phyloP scores from a whole-genome alignment of 495 filamentous ascomycete genomes.

The Sporormia fimetaria region DNA sequence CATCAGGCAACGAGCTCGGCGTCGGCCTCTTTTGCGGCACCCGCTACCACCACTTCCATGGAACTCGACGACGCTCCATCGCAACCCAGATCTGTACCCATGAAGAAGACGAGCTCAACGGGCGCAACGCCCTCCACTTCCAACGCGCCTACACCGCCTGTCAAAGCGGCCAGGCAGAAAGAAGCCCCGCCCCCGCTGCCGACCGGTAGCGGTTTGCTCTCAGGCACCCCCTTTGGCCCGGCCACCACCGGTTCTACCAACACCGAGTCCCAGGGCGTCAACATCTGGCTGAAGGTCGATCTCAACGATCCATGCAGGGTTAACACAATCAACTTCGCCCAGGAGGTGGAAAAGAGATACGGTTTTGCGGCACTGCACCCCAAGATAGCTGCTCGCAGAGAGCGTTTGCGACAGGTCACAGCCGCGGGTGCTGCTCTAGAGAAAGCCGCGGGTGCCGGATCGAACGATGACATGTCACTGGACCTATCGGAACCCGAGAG shows the following conservation, averaged over 20 bases:
- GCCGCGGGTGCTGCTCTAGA: conserved; percentile 75
- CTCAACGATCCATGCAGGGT: conserved; percentile 71
- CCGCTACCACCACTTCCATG: conserved; percentile 17
- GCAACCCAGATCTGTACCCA: conserved; percentile 6
- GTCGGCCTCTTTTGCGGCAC: not conserved
- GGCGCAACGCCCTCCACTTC: conserved; percentile 46
- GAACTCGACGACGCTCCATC: conserved; percentile 25
- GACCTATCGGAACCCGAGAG: conserved; percentile 40
- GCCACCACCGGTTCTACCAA: conserved; percentile 31
- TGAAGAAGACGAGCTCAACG: conserved; percentile 33
- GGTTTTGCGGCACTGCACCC: conserved; percentile 91
- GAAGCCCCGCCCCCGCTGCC: conserved; percentile 45
- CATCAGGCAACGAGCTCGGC: conserved; percentile 4
- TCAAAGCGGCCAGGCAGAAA: conserved; percentile 45
- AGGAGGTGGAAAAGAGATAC: conserved; percentile 83
- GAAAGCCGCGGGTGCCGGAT: conserved; percentile 45
- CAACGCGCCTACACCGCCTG: conserved; percentile 43
- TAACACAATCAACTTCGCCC: conserved; percentile 80
- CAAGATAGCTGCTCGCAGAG: conserved; percentile 71
- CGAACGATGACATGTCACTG: conserved; percentile 50
- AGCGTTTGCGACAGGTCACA: conserved; percentile 68
- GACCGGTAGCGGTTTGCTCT: conserved; percentile 56
- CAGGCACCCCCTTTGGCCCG: conserved; percentile 47
- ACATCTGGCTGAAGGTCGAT: conserved; percentile 72
- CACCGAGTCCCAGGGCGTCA: conserved; percentile 52